Evolutionary conservation across 495 filamentous ascomycete species (phyloP).

Genomic region (Tuber umbilicatum): DNA sequence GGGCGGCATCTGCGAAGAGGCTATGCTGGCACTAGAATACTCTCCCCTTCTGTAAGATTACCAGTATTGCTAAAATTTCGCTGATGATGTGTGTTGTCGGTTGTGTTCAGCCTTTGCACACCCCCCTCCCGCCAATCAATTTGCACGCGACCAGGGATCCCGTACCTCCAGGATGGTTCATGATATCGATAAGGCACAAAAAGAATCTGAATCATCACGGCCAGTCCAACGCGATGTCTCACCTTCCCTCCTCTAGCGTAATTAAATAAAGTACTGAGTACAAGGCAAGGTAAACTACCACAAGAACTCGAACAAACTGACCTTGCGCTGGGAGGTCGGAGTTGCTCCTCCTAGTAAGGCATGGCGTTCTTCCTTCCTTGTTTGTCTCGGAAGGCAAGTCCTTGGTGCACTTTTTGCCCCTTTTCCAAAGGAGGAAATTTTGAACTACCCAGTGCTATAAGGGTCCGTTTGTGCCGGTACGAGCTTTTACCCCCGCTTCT

Average conservation of each 20-base stretch:
- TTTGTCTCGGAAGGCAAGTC: neutral
- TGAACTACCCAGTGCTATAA: too few species aligned
- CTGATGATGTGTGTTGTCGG: neutral
- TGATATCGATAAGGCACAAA: neutral
- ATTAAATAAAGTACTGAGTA: neutral
- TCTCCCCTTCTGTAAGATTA: neutral
- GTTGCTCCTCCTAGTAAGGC: neutral
- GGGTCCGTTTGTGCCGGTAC: too few species aligned
- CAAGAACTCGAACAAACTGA: neutral
- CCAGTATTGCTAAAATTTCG: neutral
- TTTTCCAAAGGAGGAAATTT: neutral
- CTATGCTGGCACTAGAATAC: neutral
- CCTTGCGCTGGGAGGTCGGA: neutral
- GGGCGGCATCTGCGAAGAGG: neutral
- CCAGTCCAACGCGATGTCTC: neutral
- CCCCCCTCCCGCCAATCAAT: neutral
- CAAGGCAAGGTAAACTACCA: neutral
- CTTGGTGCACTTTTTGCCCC: neutral
- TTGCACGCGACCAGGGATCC: neutral
- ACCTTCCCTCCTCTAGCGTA: neutral
- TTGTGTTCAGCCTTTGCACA: neutral
- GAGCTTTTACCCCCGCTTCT: neutral
- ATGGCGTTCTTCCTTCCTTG: neutral
- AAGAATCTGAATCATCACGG: neutral
- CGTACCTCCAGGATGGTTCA: neutral